A percentile compares a stretch with the other conserved stretches of the same genome.
Evolutionary conservation across 2,329 filamentous ascomycete species (phyloP).

Genomic region (Ophiostoma himal-ulmi): DNA sequence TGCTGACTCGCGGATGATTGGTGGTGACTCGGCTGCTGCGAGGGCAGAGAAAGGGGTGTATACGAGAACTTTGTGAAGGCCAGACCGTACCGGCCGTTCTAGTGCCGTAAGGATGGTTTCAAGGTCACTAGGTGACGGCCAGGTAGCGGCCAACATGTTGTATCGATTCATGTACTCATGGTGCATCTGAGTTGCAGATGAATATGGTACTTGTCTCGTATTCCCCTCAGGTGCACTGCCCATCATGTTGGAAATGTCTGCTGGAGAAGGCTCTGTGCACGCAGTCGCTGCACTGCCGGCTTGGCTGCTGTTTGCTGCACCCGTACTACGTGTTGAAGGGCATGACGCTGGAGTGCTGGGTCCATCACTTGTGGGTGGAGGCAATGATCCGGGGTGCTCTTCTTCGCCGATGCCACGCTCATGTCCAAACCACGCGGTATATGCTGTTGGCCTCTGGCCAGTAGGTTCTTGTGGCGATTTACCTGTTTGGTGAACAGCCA

Average conservation of each 20-base stretch:
- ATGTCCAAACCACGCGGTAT: constrained; percentile 20
- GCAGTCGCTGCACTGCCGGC: not conserved
- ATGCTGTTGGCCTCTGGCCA: not conserved
- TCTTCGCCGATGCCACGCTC: constrained; percentile 12
- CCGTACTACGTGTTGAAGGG: not conserved
- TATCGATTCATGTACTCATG: constrained; percentile 19
- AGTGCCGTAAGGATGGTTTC: constrained; percentile 12
- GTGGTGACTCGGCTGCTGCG: constrained; percentile 15
- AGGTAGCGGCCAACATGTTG: constrained; percentile 14
- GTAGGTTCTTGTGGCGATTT: not conserved
- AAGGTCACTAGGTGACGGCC: constrained; percentile 17
- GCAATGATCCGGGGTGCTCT: not conserved
- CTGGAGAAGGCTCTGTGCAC: not conserved
- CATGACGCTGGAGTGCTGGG: not conserved
- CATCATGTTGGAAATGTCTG: not conserved
- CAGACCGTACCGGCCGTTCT: not conserved
- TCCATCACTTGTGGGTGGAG: not conserved
- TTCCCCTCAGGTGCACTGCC: not conserved
- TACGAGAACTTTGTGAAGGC: constrained; percentile 15
- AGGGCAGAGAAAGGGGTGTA: constrained; percentile 16
- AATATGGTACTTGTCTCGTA: not conserved
- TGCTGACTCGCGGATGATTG: not conserved
- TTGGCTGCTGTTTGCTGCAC: not conserved
- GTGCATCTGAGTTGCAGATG: not conserved
- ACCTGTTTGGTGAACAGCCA: not conserved